These are phyloP conservation scores for Phytophthora brassicae DNA, from an alignment of 352 stramenopile genomes.

Conservation along the genomic window DNA sequence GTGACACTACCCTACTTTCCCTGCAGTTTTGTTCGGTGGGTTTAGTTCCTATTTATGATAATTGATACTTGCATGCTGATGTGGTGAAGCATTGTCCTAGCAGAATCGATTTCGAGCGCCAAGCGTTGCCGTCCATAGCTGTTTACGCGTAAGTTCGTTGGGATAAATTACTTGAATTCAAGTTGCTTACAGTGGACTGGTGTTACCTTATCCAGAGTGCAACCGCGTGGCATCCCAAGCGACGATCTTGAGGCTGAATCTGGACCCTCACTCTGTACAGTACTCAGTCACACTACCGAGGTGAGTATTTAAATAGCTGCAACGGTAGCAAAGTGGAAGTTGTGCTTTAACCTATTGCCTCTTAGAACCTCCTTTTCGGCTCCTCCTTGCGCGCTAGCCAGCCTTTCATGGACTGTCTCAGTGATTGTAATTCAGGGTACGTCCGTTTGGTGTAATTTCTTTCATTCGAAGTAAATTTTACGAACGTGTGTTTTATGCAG, in stretches of 20 bases:
- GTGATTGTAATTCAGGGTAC: conserved; percentile 48
- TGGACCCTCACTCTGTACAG: conserved; percentile 53
- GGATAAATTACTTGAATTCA: background rate
- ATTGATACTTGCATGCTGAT: background rate
- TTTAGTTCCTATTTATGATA: background rate
- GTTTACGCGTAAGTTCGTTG: conserved; percentile 54
- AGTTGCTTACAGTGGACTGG: background rate
- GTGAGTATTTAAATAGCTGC: conserved; percentile 12
- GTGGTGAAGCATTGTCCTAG: background rate
- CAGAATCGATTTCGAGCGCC: conserved; percentile 59
- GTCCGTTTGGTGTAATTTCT: background rate
- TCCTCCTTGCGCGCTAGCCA: conserved; percentile 50
- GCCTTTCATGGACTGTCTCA: conserved; percentile 58
- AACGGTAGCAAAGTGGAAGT: background rate
- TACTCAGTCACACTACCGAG: conserved; percentile 69
- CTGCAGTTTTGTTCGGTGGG: conserved; percentile 59
- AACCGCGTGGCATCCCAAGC: conserved; percentile 49
- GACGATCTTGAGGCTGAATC: conserved; percentile 57
- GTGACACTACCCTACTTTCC: conserved; percentile 66
- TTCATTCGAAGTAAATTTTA: no score
- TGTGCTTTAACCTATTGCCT: background rate
- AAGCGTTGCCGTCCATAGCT: conserved; percentile 54
- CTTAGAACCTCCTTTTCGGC: conserved; percentile 50
- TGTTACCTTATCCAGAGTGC: conserved; percentile 29
- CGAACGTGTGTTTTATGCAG: conserved; percentile 23